Base-by-base conservation (phyloP, 345 rosid genomes). In the Geranium rotundifolium region DNA sequence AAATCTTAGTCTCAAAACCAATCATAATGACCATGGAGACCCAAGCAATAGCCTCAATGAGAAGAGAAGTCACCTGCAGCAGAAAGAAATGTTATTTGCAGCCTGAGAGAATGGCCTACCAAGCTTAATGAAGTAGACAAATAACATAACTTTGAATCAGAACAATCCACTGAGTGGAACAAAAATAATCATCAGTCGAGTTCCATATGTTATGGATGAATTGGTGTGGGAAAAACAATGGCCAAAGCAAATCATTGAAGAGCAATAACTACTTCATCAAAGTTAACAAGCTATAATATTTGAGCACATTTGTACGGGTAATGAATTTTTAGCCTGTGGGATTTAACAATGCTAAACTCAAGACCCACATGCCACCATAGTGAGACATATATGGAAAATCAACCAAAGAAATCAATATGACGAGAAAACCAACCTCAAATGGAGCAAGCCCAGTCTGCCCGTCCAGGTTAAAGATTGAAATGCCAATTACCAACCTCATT, bases 31-130 rank as follows among this genome's bases (percentile, higher is more conserved):
- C 72, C 87, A 93, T 73, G 61, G 79, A 84, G 79, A 85, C 79
- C 99, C 99, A 90, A 81, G 97, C 71, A 41, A 81, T 66, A 29
- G 88, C 77, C 86, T 88, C 90, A 68, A 80, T 72, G 37, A 74
- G 67, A 77, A 84, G 76, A 70, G 91, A 83, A 66, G 79, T 70
- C 34, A 75, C 76, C 99, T 93, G 82, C 71, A 77, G 59, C 56
- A 57, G 52, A 67, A 69, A 20, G 57, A 58, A 27, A 31, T 31
- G 30, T 61, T 59, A 63, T n/a, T 59, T 65, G n/a, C n/a, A n/a
- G n/a, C n/a, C n/a, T 52, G 56, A 29, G 6, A 30, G 29, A 17
- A 13, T 13, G 10, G 50, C 14, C 50, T 41, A 17, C 27, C 5
- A 56, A 34, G 55, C 27, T 29, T 17, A 31, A 30, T 50, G 54